phyloP scores from a whole-genome alignment of 345 rosid species.

The Syzygium aqueum region DNA sequence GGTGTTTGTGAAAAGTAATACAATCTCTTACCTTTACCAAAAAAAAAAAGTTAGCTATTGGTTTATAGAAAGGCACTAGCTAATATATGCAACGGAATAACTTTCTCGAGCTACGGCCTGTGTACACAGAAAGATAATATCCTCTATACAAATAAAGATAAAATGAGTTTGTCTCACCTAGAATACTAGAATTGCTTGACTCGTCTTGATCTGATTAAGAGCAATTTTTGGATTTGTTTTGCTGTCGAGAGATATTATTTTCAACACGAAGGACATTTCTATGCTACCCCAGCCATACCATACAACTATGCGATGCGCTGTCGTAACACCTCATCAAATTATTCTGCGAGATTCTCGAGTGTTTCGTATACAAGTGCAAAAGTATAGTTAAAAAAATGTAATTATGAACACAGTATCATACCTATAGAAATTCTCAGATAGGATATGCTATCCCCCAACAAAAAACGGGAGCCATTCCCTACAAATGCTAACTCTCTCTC shows the following conservation, averaged over 20 bases:
- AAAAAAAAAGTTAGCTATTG: too few species aligned
- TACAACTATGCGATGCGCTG: neutral
- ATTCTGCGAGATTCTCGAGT: neutral
- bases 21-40: too few species aligned
- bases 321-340: neutral
- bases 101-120: too few species aligned
- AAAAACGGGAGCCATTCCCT: neutral
- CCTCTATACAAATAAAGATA: neutral
- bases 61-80: too few species aligned
- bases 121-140: neutral
- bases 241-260: neutral
- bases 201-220: neutral
- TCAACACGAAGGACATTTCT: too few species aligned
- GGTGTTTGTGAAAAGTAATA: too few species aligned
- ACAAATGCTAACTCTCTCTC: too few species aligned
- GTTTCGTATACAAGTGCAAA: neutral
- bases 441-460: neutral
- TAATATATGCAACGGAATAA: too few species aligned
- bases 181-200: neutral
- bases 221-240: neutral
- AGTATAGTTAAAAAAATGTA: neutral
- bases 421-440: neutral
- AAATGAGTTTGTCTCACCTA: neutral
- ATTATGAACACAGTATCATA: neutral
- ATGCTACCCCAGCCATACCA: neutral